Evolutionary conservation across 2,329 filamentous ascomycete species (phyloP), one percentile per base, ranked within the genome.

Genomic region (Immersiporthe knoxdaviesiana): DNA sequence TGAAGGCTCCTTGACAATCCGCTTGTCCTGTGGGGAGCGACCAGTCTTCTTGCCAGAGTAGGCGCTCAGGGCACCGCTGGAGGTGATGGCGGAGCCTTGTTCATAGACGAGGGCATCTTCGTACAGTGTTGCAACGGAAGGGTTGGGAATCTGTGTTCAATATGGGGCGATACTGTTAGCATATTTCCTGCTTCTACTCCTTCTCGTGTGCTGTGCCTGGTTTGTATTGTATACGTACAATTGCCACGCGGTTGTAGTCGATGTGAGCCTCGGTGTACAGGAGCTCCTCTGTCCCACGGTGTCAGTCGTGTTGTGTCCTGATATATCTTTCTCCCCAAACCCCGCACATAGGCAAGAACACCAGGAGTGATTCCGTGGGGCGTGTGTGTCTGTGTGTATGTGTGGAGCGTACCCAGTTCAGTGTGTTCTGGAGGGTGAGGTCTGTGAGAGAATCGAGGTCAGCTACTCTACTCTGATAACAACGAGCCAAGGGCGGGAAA

Each of bases 21-120:
- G 91, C 91, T 99, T 99, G 84, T 99, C 96, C 68, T 93, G 90
- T 32, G 96, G 96, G 72, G 96, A 99, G 74, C 96, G 94, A 72
- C 96, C 96, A 72, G 96, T 99, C 89, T 99, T 99, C 77, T 94
- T 92, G 77, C 96, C 96, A 61, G 96, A 98, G 88, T 97, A 99
- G 78, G 96, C 96, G 73, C 94, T 97, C 78, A 99, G 86, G 72
- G 96, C 96, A 80, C 96, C 96, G 76, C 91, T 93, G 37, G 94
- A 97, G 75, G 96, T 97, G 84, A 99, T 97, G 81, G 96, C 96
- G 68, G 95, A 97, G 77, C 96, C 96, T 69, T 93, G 96, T 84
- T 99, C 96, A 85, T 98, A 99, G 75, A 88, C 80, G 73, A 99
- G 89, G 68, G 96, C 96, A 92, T 99, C 96, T 89, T 99, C 96